These are phyloP conservation scores for Lomentospora prolificans DNA, from an alignment of 2,329 filamentous ascomycete species.

Conservation along the genomic window DNA sequence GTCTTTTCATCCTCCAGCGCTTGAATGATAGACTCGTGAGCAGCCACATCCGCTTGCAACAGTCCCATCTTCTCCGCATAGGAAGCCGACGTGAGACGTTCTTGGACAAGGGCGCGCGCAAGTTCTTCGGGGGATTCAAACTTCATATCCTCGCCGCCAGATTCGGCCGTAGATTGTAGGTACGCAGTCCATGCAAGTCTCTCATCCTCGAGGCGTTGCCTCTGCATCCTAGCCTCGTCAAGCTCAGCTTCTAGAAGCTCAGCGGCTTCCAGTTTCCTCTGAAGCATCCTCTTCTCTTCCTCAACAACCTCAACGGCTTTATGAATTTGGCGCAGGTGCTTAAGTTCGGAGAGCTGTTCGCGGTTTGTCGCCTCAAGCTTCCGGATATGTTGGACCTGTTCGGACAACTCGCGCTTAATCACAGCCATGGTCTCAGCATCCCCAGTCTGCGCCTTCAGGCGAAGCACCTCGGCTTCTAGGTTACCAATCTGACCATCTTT, in stretches of 20 bases:
- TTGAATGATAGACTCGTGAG: conserved; percentile 68
- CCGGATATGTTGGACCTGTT: conserved; percentile 87
- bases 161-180: conserved; percentile 48
- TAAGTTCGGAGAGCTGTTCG: conserved; percentile 70
- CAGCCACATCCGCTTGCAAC: conserved; percentile 65
- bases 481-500: conserved; percentile 62
- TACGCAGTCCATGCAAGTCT: conserved; percentile 78
- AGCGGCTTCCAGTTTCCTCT: conserved; percentile 67
- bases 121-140: conserved; percentile 85
- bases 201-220: conserved; percentile 82
- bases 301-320: conserved; percentile 90
- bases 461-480: conserved; percentile 74
- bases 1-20: conserved; percentile 60
- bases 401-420: conserved; percentile 78
- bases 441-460: conserved; percentile 75
- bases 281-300: conserved; percentile 81
- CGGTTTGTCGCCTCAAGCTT: conserved; percentile 71
- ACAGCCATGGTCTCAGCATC: conserved; percentile 78
- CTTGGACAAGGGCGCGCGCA: conserved; percentile 72
- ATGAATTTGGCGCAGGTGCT: conserved; percentile 68
- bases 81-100: conserved; percentile 68
- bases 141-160: conserved; percentile 51
- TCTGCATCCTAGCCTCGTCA: conserved; percentile 68
- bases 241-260: conserved; percentile 67
- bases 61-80: conserved; percentile 73